Percentiles rank a stretch among this genome's conserved stretches.
Evolutionary conservation across 73 alveolate genomes (phyloP).

Genomic region (Tetrahymena elliotti): DNA sequence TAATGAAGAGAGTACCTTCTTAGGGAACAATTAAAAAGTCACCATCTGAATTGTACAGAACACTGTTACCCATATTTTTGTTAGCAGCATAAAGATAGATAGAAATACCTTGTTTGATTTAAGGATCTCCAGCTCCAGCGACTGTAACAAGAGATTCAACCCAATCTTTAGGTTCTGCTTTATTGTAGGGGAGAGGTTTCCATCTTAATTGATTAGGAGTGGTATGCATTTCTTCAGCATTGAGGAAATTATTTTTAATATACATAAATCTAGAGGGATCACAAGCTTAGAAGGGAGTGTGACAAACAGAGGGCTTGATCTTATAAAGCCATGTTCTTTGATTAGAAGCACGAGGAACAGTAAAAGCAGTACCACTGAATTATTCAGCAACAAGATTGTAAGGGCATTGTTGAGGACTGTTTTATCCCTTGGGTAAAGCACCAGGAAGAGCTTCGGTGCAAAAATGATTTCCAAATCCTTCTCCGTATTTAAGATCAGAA

Average conservation of each 20-base stretch:
- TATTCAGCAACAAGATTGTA: conserved; percentile 76
- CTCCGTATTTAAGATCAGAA: conserved; percentile 10
- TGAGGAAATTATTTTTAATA: conserved; percentile 41
- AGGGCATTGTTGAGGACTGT: conserved; percentile 73
- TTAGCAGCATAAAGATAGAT: conserved; percentile 71
- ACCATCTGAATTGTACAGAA: conserved; percentile 76
- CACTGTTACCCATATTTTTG: conserved; percentile 57
- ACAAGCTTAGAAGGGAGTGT: conserved; percentile 42
- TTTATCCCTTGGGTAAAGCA: conserved; percentile 71
- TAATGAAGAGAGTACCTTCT: conserved; percentile 56
- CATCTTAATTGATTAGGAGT: conserved; percentile 68
- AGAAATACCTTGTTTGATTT: conserved; percentile 63
- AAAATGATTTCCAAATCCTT: conserved; percentile 70
- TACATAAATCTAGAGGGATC: conserved; percentile 4
- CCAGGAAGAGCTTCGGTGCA: conserved; percentile 71
- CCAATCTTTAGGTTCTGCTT: conserved; percentile 48
- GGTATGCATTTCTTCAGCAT: conserved; percentile 41
- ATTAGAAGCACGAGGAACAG: conserved; percentile 59
- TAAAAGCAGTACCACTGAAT: conserved; percentile 85
- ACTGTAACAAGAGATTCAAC: conserved; percentile 67
- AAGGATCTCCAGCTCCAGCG: conserved; percentile 82
- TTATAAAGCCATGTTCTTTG: conserved; percentile 72
- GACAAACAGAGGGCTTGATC: conserved; percentile 71
- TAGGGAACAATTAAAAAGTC: conserved; percentile 66
- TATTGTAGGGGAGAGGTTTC: conserved; percentile 46